Conservation (phyloP, 2,329 filamentous ascomycete species). For the Chaetomiaceae sp. region DNA sequence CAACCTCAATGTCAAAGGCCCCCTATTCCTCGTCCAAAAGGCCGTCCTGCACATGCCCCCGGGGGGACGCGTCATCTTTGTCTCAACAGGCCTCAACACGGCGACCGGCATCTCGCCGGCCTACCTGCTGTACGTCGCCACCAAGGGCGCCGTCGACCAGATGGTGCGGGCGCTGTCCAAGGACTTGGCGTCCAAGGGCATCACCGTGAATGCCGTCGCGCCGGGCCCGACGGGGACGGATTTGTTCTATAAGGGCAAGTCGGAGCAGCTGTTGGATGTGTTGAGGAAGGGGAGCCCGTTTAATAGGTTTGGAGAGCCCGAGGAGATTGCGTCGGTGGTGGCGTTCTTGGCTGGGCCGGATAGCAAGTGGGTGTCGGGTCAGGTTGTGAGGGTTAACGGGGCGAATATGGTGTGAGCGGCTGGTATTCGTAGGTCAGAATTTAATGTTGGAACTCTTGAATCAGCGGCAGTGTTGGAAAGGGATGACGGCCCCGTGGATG, state of each 20-base stretch:
- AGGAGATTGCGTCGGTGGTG: constrained; percentile 46
- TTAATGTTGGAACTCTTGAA: no score
- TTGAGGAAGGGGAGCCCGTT: constrained; percentile 40
- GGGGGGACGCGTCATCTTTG: constrained; percentile 47
- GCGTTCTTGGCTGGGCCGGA: constrained; percentile 38
- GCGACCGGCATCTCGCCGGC: constrained; percentile 37
- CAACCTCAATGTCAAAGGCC: constrained; percentile 54
- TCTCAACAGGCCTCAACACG: constrained; percentile 42
- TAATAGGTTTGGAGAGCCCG: constrained; percentile 43
- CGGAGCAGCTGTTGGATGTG: constrained; percentile 41
- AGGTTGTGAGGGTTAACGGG: constrained; percentile 45
- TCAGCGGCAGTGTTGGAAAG: no score
- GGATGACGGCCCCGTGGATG: no score
- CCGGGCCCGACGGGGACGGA: constrained; percentile 50
- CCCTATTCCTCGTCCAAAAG: constrained; percentile 51
- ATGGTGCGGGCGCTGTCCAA: constrained; percentile 52
- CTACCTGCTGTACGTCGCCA: constrained; percentile 50
- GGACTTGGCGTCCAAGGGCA: constrained; percentile 48
- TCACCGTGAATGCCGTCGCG: constrained; percentile 42
- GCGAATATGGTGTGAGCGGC: constrained; percentile 9
- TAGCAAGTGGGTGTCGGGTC: constrained; percentile 43
- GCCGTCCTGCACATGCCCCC: constrained; percentile 47
- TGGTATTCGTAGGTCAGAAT: no score
- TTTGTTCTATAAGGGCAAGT: constrained; percentile 49
- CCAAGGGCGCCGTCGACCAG: constrained; percentile 58